These are phyloP conservation scores for Chlamydomonas sp. DNA, from an alignment of 139 green algal genomes.

Conservation along the genomic window DNA sequence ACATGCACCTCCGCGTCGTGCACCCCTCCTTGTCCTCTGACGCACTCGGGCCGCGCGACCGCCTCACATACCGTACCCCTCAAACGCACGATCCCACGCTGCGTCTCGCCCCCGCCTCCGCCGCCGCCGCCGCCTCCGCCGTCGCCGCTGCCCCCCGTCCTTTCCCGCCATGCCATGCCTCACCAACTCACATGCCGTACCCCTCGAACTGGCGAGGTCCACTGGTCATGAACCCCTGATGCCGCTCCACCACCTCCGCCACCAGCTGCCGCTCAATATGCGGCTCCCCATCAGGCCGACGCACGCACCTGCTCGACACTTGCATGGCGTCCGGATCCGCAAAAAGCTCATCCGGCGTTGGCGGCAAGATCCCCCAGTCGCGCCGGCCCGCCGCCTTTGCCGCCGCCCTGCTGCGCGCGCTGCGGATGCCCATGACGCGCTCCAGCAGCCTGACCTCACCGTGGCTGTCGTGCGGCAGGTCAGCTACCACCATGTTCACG, in stretches of 20 bases:
- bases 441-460: constrained; percentile 77
- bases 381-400: no score
- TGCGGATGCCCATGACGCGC: background rate
- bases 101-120: no score
- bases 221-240: constrained; percentile 39
- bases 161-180: no score
- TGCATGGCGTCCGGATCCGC: background rate
- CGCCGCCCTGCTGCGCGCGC: background rate
- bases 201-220: background rate
- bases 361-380: background rate
- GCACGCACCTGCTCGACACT: background rate
- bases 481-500: constrained; percentile 95
- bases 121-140: no score
- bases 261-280: constrained; percentile 63
- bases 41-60: no score
- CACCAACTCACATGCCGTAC: no score
- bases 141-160: no score
- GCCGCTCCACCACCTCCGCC: constrained; percentile 46
- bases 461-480: constrained; percentile 91
- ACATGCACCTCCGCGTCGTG: no score
- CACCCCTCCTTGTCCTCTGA: no score
- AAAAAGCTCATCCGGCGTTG: background rate
- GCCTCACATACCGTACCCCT: no score
- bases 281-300: constrained; percentile 30
- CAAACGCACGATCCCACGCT: no score